Evolutionary conservation across 345 rosid genomes (phyloP), one percentile per base, ranked within the genome.

Genomic region (Syzygium jambos): DNA sequence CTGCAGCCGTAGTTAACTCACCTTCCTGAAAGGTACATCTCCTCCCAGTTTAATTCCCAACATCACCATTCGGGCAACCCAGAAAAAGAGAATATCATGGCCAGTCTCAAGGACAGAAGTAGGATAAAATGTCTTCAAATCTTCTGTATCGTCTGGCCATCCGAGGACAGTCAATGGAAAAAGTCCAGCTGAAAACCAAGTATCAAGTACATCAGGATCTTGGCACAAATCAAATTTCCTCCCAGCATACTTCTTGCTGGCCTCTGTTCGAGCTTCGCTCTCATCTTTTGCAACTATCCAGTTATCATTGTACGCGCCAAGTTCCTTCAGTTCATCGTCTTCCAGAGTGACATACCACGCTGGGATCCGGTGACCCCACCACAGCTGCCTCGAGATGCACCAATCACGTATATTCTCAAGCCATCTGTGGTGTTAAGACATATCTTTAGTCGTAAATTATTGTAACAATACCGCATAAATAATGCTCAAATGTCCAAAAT

Each of bases 31-130:
- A 54, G 99, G 99, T 80, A 96, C 97, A 87, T 96, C 98, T 78
- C 98, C 97, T 87, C 98, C 96, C 86, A 98, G 90, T 89, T 91
- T 92, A 85, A 95, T 95, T 87, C 99, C 97, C 89, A 94, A 85
- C 99, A 96, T 95, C 88, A 96, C 99, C 99, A 96, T 98, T 51
- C 99, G 95, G 89, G 98, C 99, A 91, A 98, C 99, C 99, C 99
- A 98, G 87, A 98, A 98, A 86, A 96, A 98, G 78, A 96, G 92
- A 88, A 98, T 98, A 89, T 96, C 99, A 90, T 98, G 99, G 84
- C 99, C 99, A 83, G 99, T 98, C 92, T 98, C 99, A 80, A 96
- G 96, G 54, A 98, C 93, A 38, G 99, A 95, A 57, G 99, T 96
- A 29, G 99, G 99, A 90, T 98, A 96, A 90, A 98, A 98, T 52